These are phyloP conservation scores for Penicillium sp. DNA, from an alignment of 2,329 filamentous ascomycete species.

Conservation along the genomic window DNA sequence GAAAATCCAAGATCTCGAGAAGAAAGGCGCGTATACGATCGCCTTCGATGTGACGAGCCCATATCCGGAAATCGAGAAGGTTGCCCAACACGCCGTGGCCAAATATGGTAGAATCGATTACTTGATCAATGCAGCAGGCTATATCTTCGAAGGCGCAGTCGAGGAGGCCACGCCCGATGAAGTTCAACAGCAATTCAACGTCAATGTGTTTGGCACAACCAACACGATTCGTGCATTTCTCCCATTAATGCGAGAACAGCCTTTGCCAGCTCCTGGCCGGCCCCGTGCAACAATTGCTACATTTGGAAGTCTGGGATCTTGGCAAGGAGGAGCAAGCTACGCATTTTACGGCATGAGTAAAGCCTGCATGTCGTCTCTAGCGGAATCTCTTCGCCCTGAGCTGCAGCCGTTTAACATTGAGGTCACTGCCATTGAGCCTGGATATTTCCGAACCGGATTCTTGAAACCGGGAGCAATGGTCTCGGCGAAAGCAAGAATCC, in stretches of 20 bases:
- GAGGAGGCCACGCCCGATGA: constrained; percentile 13
- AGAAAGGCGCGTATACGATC: background rate
- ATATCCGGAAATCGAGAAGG: background rate
- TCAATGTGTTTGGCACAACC: constrained; percentile 9
- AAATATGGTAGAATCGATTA: constrained; percentile 13
- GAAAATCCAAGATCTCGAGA: constrained; percentile 1
- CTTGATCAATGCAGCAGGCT: constrained; percentile 15
- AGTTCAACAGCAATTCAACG: constrained; percentile 8
- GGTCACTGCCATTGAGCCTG: constrained; percentile 7
- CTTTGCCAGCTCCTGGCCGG: background rate
- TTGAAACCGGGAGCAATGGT: constrained; percentile 3
- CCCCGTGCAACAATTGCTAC: constrained; percentile 9
- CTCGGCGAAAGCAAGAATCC: background rate
- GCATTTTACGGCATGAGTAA: background rate
- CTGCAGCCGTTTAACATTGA: constrained; percentile 7
- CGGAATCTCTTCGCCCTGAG: constrained; percentile 6
- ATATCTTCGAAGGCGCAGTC: constrained; percentile 11
- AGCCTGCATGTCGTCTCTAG: constrained; percentile 8
- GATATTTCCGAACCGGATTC: constrained; percentile 11
- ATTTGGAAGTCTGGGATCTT: constrained; percentile 6
- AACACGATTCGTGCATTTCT: constrained; percentile 8
- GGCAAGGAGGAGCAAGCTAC: constrained; percentile 2
- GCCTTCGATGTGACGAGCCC: background rate
- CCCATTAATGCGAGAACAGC: constrained; percentile 1
- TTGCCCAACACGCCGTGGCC: background rate